Evolutionary conservation across 257 asterid species (phyloP).

Genomic region (Capsicum chinense): DNA sequence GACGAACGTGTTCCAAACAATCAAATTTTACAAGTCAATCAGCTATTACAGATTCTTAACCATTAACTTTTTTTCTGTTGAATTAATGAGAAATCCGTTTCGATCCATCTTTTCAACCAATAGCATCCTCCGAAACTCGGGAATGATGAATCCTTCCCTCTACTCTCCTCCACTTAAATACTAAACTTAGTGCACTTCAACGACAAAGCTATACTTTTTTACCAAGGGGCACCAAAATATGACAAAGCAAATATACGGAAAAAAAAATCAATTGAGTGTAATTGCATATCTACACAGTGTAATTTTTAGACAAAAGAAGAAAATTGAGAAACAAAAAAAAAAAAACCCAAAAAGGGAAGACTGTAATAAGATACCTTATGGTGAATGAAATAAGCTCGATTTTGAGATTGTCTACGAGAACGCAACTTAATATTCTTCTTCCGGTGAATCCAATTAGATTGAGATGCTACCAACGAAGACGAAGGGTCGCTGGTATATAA

Average conservation of each 20-base stretch:
- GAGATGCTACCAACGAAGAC: slow-evolving; percentile 36
- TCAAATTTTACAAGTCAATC: not conserved
- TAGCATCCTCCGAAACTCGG: not conserved
- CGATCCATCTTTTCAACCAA: not conserved
- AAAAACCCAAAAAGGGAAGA: too few species aligned
- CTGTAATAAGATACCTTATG: slow-evolving; percentile 46
- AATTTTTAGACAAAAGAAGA: too few species aligned
- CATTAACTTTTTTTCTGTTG: not conserved
- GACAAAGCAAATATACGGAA: too few species aligned
- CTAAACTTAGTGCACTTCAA: not conserved
- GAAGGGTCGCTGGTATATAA: slow-evolving; percentile 21
- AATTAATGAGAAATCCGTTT: not conserved
- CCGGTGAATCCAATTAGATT: slow-evolving; percentile 45
- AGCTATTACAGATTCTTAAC: not conserved
- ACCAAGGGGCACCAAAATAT: too few species aligned
- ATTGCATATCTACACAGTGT: too few species aligned
- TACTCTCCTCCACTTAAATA: not conserved
- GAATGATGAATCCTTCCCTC: too few species aligned
- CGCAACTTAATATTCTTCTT: slow-evolving; percentile 48
- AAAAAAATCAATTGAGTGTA: too few species aligned
- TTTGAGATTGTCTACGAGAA: slow-evolving; percentile 43
- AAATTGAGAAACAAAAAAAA: too few species aligned
- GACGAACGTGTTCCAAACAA: not conserved
- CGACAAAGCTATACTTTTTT: not conserved
- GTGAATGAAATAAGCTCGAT: slow-evolving; percentile 46